Conservation (phyloP, 2,329 filamentous ascomycete species). For the Colletotrichum sp. region DNA sequence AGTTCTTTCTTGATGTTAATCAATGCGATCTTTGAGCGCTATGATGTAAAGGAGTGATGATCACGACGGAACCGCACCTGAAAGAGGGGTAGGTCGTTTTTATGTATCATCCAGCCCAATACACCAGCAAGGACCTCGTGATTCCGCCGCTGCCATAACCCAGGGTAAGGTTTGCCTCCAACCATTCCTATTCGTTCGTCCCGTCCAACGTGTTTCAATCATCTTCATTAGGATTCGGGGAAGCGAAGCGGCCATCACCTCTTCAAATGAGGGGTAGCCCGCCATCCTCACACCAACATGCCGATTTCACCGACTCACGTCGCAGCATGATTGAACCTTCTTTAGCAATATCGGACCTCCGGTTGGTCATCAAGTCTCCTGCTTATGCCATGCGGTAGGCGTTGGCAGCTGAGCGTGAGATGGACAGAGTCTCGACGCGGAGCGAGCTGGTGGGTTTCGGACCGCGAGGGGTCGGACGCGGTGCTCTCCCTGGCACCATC, state of each 20-base stretch:
- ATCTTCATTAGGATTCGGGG: neutral
- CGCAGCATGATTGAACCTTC: neutral
- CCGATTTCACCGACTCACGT: neutral
- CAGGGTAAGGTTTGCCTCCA: neutral
- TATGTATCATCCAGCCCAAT: neutral
- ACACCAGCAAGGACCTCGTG: neutral
- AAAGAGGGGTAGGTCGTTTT: neutral
- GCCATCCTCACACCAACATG: neutral
- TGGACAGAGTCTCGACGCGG: neutral
- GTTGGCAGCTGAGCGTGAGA: neutral
- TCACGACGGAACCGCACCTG: no score
- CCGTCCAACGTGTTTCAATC: neutral
- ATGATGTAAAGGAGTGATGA: neutral
- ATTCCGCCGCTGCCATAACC: neutral
- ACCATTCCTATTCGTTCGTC: constrained; percentile 12
- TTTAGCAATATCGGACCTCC: neutral
- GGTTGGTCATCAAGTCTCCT: neutral
- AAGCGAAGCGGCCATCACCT: neutral
- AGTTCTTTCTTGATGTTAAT: neutral
- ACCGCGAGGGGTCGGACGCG: neutral
- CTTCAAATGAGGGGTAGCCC: constrained; percentile 5
- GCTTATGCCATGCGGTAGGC: neutral
- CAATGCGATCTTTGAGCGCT: neutral
- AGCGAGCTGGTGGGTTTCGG: neutral
- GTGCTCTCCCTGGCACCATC: neutral